These are phyloP conservation scores for Coffea canephora DNA, from an alignment of 257 asterid genomes.

Conservation along the genomic window DNA sequence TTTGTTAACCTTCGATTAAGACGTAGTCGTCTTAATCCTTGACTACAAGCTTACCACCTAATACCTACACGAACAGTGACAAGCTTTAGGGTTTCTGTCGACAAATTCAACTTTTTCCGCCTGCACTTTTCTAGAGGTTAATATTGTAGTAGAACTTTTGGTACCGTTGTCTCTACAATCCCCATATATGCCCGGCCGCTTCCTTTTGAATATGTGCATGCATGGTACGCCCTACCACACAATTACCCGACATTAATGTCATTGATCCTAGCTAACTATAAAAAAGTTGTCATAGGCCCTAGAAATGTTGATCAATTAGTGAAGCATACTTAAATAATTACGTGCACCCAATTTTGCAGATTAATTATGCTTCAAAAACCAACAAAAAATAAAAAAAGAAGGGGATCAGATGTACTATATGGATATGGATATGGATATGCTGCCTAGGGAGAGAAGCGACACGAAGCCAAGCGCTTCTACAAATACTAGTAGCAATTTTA, in stretches of 20 bases:
- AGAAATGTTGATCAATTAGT: neutral
- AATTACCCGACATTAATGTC: neutral
- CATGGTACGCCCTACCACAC: neutral
- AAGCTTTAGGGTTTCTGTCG: neutral
- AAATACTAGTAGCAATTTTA: too few species aligned
- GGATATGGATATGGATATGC: too few species aligned
- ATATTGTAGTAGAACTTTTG: neutral
- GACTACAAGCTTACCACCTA: neutral
- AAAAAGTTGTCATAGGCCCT: neutral
- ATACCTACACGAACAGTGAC: neutral
- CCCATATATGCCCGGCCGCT: neutral
- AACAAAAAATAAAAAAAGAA: too few species aligned
- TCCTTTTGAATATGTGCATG: neutral
- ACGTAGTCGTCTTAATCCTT: slow-evolving; percentile 1
- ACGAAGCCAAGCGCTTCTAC: too few species aligned
- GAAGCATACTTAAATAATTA: neutral
- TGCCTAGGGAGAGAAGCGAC: too few species aligned
- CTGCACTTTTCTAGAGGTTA: neutral
- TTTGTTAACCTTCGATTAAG: slow-evolving; percentile 16
- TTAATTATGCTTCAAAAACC: too few species aligned
- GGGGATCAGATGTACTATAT: too few species aligned
- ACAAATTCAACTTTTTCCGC: neutral
- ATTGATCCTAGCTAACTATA: neutral
- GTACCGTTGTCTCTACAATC: neutral
- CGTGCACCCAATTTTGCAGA: too few species aligned